These are phyloP conservation scores for Scutellaria minor DNA, from an alignment of 257 asterid genomes.

Conservation along the genomic window DNA sequence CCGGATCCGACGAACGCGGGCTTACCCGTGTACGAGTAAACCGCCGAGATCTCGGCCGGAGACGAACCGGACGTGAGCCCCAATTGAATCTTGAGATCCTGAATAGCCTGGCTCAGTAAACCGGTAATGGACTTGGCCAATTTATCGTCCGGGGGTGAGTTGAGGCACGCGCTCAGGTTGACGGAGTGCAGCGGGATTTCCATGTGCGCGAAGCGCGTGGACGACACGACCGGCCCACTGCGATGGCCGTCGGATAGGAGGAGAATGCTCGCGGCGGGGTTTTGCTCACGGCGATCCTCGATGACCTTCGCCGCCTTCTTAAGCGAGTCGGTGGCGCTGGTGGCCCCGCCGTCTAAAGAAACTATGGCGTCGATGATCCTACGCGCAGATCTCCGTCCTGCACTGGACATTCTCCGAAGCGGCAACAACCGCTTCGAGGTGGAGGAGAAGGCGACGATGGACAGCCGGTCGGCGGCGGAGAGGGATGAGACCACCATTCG, in stretches of 20 bases:
- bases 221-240: slow-evolving; percentile 49
- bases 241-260: slow-evolving; percentile 64
- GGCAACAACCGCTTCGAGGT: slow-evolving; percentile 86
- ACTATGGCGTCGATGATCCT: slow-evolving; percentile 82
- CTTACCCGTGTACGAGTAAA: slow-evolving; percentile 57
- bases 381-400: slow-evolving; percentile 80
- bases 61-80: slow-evolving; percentile 63
- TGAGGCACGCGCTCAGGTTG: slow-evolving; percentile 53
- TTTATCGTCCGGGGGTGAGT: slow-evolving; percentile 47
- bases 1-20: slow-evolving; percentile 75
- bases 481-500: slow-evolving; percentile 76
- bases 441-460: slow-evolving; percentile 89
- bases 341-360: slow-evolving; percentile 60
- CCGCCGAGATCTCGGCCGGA: slow-evolving; percentile 67
- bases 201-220: slow-evolving; percentile 60
- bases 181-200: slow-evolving; percentile 74
- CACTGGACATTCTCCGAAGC: slow-evolving; percentile 75
- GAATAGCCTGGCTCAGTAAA: slow-evolving; percentile 54
- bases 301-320: slow-evolving; percentile 92
- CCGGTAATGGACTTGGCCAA: slow-evolving; percentile 52
- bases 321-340: slow-evolving; percentile 69
- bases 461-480: slow-evolving; percentile 79
- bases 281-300: slow-evolving; percentile 90
- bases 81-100: slow-evolving; percentile 66
- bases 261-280: slow-evolving; percentile 68